Percentiles rank a stretch among this genome's conserved stretches.
phyloP scores from a whole-genome alignment of 2,329 filamentous ascomycete genomes.

The Podosphaera leucotricha region DNA sequence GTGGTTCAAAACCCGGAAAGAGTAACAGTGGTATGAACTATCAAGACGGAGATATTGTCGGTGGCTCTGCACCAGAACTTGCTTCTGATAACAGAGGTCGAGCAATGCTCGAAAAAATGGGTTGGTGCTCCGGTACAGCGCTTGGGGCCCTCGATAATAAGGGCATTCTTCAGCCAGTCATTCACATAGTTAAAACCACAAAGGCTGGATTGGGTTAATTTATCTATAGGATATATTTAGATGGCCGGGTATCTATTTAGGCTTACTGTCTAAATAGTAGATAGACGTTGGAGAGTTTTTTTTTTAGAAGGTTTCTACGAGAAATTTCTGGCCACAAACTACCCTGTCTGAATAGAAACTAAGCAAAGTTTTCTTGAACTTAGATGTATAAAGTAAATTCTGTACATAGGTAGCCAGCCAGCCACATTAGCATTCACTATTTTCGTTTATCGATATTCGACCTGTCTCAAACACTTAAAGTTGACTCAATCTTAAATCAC shows the following conservation, averaged over 20 bases:
- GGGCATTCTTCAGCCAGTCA: constrained; percentile 67
- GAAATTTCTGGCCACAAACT: no score
- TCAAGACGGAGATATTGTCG: constrained; percentile 70
- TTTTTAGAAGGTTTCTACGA: no score
- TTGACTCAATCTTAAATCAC: no score
- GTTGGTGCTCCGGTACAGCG: constrained; percentile 71
- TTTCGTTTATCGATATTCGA: no score
- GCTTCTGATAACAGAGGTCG: constrained; percentile 63
- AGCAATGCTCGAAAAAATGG: constrained; percentile 88
- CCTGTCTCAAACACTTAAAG: no score
- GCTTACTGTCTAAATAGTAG: no score
- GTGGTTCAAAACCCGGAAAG: constrained; percentile 17
- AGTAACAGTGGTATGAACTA: constrained; percentile 30
- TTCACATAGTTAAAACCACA: constrained; percentile 65
- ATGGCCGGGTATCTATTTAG: constrained; percentile 18
- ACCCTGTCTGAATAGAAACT: no score
- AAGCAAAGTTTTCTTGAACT: no score
- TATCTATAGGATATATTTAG: not conserved
- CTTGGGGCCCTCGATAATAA: constrained; percentile 65
- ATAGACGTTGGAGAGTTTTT: no score
- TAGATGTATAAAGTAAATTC: no score
- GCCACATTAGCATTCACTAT: no score
- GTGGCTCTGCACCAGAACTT: constrained; percentile 63
- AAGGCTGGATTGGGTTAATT: constrained; percentile 55
- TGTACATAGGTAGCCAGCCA: no score